Evolutionary conservation across 129 eudicot genomes (phyloP).

Genomic region (Kitagawia praeruptora): DNA sequence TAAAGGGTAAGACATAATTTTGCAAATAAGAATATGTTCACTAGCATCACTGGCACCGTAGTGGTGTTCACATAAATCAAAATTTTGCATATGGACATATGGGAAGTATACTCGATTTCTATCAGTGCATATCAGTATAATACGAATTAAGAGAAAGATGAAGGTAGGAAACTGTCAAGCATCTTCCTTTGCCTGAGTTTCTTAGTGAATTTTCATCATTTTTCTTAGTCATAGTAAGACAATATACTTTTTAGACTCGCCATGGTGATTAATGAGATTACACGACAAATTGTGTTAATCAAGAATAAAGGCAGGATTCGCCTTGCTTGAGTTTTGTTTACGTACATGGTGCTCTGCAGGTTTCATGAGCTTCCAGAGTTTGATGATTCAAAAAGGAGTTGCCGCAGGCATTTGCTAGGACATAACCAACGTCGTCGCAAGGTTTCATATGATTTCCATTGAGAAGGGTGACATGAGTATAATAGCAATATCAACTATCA

Average conservation of each 20-base stretch:
- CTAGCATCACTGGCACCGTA: not conserved
- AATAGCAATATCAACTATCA: not conserved
- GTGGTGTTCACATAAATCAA: not conserved
- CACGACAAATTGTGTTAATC: not conserved
- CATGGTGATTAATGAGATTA: not conserved
- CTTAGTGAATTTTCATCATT: not conserved
- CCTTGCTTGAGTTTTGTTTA: not conserved
- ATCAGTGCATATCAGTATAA: not conserved
- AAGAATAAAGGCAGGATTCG: not conserved
- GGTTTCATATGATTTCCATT: not conserved
- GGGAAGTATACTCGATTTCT: not conserved
- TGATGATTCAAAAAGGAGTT: constrained; percentile 5
- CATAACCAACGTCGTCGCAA: constrained; percentile 1
- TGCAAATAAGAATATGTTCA: not conserved
- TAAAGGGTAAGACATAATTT: not conserved
- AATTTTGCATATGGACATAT: not conserved
- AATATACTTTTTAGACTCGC: not conserved
- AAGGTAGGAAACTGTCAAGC: not conserved
- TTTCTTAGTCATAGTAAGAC: not conserved
- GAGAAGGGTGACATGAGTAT: not conserved
- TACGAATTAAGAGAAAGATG: not conserved
- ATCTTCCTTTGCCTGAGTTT: not conserved
- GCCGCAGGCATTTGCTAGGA: constrained; percentile 5
- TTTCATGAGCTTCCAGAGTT: constrained; percentile 4
- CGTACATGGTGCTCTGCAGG: not conserved